These are phyloP conservation scores for Daedaleopsis nitida DNA, from an alignment of 768 basidiomycete genomes.

Conservation along the genomic window DNA sequence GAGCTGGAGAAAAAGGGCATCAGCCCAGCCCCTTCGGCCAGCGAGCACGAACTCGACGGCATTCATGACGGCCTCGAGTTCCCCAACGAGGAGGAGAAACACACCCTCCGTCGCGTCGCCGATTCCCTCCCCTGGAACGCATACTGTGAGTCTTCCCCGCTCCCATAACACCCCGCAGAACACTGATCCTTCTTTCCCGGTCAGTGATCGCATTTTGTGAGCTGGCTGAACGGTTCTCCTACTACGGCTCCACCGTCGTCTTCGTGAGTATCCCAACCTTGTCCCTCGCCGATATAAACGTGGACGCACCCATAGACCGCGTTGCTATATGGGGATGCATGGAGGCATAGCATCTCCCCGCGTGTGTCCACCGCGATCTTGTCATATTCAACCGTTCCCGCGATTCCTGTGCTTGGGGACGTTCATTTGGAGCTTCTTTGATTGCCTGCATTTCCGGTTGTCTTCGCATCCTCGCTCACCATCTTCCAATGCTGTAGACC, in stretches of 20 bases:
- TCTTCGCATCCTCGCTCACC: background rate
- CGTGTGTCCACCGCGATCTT: too few species aligned
- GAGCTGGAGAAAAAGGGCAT: constrained; percentile 29
- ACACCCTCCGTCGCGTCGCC: constrained; percentile 60
- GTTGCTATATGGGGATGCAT: too few species aligned
- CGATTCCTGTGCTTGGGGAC: too few species aligned
- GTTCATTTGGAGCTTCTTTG: too few species aligned
- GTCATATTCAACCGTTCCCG: too few species aligned
- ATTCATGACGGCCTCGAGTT: constrained; percentile 58
- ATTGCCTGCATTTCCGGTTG: too few species aligned
- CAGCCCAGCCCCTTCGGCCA: constrained; percentile 10
- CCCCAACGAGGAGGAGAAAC: constrained; percentile 63
- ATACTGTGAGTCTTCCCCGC: constrained; percentile 28
- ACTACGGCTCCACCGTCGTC: constrained; percentile 45
- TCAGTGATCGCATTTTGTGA: constrained; percentile 68
- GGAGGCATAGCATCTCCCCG: too few species aligned
- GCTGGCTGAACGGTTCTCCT: constrained; percentile 73
- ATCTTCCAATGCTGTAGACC: constrained; percentile 40
- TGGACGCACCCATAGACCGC: too few species aligned
- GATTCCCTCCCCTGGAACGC: constrained; percentile 43
- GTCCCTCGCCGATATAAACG: background rate
- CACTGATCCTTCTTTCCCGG: constrained; percentile 2
- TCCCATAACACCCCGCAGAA: background rate
- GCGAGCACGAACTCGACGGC: constrained; percentile 37
- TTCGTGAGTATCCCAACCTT: constrained; percentile 33